Percentiles rank a stretch among this genome's conserved stretches.
Evolutionary conservation across 352 stramenopile species (phyloP).

Genomic region (Ochromonadaceae sp.): DNA sequence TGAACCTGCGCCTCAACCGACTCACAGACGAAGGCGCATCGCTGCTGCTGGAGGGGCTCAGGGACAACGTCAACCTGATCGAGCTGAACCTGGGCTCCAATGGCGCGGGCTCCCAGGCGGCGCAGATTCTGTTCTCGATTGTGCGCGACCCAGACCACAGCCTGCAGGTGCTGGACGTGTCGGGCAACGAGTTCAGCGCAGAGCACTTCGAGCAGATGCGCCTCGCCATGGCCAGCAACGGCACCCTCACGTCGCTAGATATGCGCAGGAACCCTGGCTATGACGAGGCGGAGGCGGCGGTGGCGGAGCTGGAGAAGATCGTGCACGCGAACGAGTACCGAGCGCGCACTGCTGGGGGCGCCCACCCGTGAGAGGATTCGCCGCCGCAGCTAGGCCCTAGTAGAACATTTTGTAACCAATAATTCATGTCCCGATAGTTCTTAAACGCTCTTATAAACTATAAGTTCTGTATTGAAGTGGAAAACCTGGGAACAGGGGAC

Average conservation of each 20-base stretch:
- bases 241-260: conserved; percentile 5
- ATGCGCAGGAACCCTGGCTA: conserved; percentile 14
- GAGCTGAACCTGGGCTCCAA: conserved; percentile 67
- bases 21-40: conserved; percentile 67
- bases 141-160: conserved; percentile 44
- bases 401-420: too few species aligned
- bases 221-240: conserved; percentile 5
- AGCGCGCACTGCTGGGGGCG: too few species aligned
- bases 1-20: conserved; percentile 73
- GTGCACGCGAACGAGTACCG: conserved; percentile 6
- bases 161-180: conserved; percentile 55
- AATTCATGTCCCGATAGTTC: too few species aligned
- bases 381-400: too few species aligned
- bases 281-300: background rate
- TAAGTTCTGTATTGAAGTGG: too few species aligned
- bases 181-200: conserved; percentile 51
- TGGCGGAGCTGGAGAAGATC: conserved; percentile 11
- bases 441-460: too few species aligned
- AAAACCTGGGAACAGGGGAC: too few species aligned
- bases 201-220: conserved; percentile 30
- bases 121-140: conserved; percentile 47
- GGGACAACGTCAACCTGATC: conserved; percentile 44
- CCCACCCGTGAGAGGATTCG: too few species aligned
- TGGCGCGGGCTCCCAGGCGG: conserved; percentile 35
- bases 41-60: conserved; percentile 63